Conservation (phyloP, 768 basidiomycete species). For the Russula earlei region DNA sequence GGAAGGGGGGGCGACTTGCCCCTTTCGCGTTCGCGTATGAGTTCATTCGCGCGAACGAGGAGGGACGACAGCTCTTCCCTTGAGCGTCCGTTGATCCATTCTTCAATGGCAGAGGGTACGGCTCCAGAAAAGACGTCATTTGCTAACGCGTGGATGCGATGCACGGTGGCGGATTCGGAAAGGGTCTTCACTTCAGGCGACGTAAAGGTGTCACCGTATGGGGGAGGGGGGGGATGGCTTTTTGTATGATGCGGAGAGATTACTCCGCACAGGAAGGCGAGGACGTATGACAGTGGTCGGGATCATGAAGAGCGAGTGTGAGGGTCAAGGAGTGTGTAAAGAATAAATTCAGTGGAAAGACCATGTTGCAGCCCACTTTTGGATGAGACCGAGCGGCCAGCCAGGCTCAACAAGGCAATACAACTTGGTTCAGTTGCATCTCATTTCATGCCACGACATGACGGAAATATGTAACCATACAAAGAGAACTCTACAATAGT, state of each 20-base stretch:
- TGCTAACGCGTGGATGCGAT: constrained; percentile 22
- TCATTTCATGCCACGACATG: background rate
- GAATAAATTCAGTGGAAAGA: background rate
- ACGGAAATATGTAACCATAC: background rate
- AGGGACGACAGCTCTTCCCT: constrained; percentile 63
- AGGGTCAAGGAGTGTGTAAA: background rate
- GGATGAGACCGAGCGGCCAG: background rate
- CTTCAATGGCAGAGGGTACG: constrained; percentile 24
- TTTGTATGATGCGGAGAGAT: background rate
- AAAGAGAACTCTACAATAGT: background rate
- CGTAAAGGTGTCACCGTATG: background rate
- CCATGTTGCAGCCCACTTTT: background rate
- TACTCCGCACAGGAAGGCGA: background rate
- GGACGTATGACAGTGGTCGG: background rate
- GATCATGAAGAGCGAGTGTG: background rate
- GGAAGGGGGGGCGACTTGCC: constrained; percentile 37
- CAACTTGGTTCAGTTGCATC: background rate
- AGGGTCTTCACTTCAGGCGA: background rate
- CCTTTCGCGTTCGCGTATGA: constrained; percentile 69
- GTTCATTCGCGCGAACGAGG: constrained; percentile 59
- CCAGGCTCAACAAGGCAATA: background rate
- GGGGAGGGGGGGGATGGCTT: constrained; percentile 10
- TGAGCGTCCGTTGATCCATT: constrained; percentile 57
- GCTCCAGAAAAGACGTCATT: constrained; percentile 19
- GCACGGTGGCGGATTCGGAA: constrained; percentile 27